Percentiles rank a stretch among this genome's conserved stretches.
Evolutionary conservation across 108 stramenopile genomes (phyloP).

Genomic region (Seminavis robusta): DNA sequence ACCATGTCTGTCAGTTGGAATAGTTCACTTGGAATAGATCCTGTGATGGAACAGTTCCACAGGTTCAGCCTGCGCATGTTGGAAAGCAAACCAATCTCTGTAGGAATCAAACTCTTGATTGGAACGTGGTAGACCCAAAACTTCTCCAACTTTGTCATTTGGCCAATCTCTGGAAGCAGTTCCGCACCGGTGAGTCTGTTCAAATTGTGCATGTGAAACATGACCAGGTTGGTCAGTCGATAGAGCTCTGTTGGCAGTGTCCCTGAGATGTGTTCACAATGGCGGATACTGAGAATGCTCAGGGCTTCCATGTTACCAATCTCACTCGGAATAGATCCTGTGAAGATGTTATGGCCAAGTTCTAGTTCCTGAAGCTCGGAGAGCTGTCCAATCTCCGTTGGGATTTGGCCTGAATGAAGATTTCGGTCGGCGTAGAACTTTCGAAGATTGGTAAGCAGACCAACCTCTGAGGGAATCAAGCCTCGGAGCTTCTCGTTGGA

Average conservation of each 20-base stretch:
- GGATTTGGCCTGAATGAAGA: slow-evolving; percentile 23
- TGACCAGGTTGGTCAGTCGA: too few species aligned
- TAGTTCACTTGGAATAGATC: not conserved
- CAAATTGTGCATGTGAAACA: too few species aligned
- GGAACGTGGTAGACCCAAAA: slow-evolving; percentile 17
- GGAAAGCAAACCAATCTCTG: not conserved
- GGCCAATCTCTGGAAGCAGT: slow-evolving; percentile 22
- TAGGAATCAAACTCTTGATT: not conserved
- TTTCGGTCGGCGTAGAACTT: not conserved
- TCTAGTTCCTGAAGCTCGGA: slow-evolving; percentile 12
- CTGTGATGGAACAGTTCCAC: not conserved
- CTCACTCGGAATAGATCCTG: too few species aligned
- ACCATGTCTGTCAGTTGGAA: too few species aligned
- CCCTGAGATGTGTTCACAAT: too few species aligned
- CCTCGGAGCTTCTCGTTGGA: too few species aligned
- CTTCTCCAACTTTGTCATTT: slow-evolving; percentile 17
- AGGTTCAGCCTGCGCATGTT: not conserved
- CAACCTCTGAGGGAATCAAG: too few species aligned
- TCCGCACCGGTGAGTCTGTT: too few species aligned
- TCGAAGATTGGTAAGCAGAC: slow-evolving; percentile 20
- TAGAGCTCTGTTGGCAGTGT: too few species aligned
- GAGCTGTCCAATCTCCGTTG: too few species aligned
- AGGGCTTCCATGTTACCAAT: too few species aligned
- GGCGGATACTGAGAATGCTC: too few species aligned
- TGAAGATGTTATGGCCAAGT: not conserved